Evolutionary conservation across 1,139 yeast genomes (phyloP).

Genomic region (Sugiyamaella xylanicola): DNA sequence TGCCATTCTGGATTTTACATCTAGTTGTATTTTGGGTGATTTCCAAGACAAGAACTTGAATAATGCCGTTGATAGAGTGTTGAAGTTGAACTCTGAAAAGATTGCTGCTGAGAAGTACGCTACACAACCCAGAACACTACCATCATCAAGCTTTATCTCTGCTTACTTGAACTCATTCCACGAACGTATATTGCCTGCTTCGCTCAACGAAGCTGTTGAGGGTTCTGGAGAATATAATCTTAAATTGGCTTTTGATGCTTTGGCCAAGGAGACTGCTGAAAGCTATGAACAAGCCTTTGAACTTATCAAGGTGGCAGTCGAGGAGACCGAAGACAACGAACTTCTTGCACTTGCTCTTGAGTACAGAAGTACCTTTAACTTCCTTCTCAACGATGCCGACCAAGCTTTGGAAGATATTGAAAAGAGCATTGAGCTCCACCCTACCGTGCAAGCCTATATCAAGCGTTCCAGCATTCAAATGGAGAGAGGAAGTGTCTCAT

Average conservation of each 20-base stretch:
- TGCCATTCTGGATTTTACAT: slow-evolving; percentile 90
- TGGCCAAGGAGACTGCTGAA: slow-evolving; percentile 65
- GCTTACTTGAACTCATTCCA: slow-evolving; percentile 83
- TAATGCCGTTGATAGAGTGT: slow-evolving; percentile 81
- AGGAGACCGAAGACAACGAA: slow-evolving; percentile 36
- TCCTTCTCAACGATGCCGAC: slow-evolving; percentile 73
- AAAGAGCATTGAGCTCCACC: slow-evolving; percentile 64
- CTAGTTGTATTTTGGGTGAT: slow-evolving; percentile 49
- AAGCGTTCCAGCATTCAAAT: slow-evolving; percentile 83
- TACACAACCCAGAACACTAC: slow-evolving; percentile 59
- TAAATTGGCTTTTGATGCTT: slow-evolving; percentile 64
- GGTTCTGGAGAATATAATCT: slow-evolving; percentile 64
- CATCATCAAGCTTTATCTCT: slow-evolving; percentile 81
- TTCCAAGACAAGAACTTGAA: slow-evolving; percentile 79
- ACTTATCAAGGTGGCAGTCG: slow-evolving; percentile 66
- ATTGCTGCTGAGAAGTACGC: slow-evolving; percentile 63
- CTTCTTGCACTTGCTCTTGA: slow-evolving; percentile 64
- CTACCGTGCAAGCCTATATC: slow-evolving; percentile 82
- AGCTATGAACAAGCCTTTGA: slow-evolving; percentile 77
- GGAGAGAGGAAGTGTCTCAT: slow-evolving; percentile 62
- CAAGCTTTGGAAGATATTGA: slow-evolving; percentile 63
- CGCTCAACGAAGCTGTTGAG: slow-evolving; percentile 51
- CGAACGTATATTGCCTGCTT: slow-evolving; percentile 42
- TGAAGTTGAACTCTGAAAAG: slow-evolving; percentile 55
- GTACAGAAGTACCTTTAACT: slow-evolving; percentile 78